Conservation (phyloP, 768 basidiomycete species). For the Sutorius australiensis region DNA sequence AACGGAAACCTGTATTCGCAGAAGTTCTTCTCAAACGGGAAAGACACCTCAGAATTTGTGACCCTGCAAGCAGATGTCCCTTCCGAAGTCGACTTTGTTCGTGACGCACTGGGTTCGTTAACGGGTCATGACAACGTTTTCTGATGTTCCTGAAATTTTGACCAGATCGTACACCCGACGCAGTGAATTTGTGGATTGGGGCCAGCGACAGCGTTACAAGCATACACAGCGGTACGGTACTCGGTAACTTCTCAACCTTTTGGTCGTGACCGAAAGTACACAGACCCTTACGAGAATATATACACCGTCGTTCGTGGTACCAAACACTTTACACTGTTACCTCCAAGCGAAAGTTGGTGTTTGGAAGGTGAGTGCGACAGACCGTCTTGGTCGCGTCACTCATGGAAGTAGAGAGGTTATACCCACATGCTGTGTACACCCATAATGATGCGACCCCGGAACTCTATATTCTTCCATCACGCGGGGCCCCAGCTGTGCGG, state of each 20-base stretch:
- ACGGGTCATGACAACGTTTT: neutral
- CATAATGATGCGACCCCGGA: conserved; percentile 30
- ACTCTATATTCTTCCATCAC: conserved; percentile 33
- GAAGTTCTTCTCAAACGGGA: conserved; percentile 36
- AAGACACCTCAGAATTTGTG: conserved; percentile 55
- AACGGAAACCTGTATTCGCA: conserved; percentile 79
- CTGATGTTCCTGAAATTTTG: neutral
- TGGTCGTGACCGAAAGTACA: neutral
- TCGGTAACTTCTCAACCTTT: neutral
- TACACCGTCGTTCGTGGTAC: conserved; percentile 82
- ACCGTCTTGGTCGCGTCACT: neutral
- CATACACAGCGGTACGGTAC: conserved; percentile 71
- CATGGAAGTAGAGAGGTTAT: conserved; percentile 46
- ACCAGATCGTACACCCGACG: conserved; percentile 67
- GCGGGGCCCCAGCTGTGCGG: conserved; percentile 47
- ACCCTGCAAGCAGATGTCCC: conserved; percentile 65
- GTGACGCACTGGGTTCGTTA: conserved; percentile 67
- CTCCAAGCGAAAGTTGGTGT: conserved; percentile 87
- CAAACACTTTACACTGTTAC: conserved; percentile 83
- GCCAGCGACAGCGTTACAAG: conserved; percentile 72
- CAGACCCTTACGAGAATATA: conserved; percentile 92
- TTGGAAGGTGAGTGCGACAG: conserved; percentile 58
- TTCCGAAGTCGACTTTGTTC: conserved; percentile 67
- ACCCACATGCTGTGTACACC: conserved; percentile 64
- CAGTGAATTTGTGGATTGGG: conserved; percentile 93